phyloP scores from a whole-genome alignment of 73 alveolate species.

The Uronychia binucleata region DNA sequence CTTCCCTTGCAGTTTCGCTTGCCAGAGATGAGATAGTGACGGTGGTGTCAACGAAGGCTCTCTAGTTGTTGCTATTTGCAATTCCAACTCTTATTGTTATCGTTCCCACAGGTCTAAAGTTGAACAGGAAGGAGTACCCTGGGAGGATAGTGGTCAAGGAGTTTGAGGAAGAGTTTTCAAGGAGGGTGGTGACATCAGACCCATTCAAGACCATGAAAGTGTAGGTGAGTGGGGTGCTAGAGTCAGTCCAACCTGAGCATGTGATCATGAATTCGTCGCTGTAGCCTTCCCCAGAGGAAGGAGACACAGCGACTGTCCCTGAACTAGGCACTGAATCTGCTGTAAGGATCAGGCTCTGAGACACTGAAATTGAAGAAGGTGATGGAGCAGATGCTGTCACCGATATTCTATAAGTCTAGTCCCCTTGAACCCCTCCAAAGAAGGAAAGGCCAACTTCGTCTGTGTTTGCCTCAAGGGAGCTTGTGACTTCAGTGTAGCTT shows the following conservation, averaged over 20 bases:
- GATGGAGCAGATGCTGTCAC: background rate
- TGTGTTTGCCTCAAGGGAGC: background rate
- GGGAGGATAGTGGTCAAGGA: background rate
- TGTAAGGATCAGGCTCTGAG: background rate
- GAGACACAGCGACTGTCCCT: background rate
- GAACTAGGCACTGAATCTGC: background rate
- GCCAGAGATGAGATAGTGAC: background rate
- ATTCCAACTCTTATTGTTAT: background rate
- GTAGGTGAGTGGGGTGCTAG: background rate
- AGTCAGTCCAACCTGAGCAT: background rate
- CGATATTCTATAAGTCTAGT: background rate
- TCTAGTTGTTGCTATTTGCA: background rate
- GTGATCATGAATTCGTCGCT: background rate
- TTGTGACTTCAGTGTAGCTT: background rate
- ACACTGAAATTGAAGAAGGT: background rate
- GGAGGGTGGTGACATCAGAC: background rate
- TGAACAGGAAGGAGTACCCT: too few species aligned
- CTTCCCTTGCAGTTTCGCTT: background rate
- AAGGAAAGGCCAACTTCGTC: background rate
- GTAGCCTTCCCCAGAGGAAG: background rate
- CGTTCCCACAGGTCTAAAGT: background rate
- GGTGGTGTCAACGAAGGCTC: background rate
- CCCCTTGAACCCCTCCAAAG: background rate
- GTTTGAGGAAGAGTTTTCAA: background rate
- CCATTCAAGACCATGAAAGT: background rate